phyloP scores from a whole-genome alignment of 2,329 filamentous ascomycete species.

The Cytospora piceicola region DNA sequence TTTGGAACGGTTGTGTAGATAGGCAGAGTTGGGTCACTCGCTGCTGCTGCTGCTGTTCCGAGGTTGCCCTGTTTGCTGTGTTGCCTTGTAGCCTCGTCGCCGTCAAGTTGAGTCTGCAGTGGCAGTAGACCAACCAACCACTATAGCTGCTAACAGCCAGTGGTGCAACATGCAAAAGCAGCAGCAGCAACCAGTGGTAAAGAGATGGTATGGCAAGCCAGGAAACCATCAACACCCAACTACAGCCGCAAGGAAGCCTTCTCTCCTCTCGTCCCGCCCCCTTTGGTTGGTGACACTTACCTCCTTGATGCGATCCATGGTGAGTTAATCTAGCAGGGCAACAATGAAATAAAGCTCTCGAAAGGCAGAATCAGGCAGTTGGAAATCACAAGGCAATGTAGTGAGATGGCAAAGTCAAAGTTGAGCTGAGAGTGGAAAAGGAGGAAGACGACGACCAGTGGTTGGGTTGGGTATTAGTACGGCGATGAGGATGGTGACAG shows the following conservation, averaged over 20 bases:
- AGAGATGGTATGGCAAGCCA: slow-evolving; percentile 8
- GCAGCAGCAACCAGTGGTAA: neutral
- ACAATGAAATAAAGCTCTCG: slow-evolving; percentile 7
- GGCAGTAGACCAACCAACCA: slow-evolving; percentile 4
- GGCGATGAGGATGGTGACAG: slow-evolving; percentile 27
- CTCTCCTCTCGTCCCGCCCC: too few species aligned
- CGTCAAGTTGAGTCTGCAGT: slow-evolving; percentile 16
- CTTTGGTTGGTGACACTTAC: slow-evolving; percentile 55
- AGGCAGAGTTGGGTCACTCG: neutral
- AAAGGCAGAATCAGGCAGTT: slow-evolving; percentile 4
- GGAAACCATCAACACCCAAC: slow-evolving; percentile 10
- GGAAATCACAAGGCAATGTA: slow-evolving; percentile 10
- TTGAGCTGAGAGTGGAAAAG: slow-evolving; percentile 30
- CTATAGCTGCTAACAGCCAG: slow-evolving; percentile 5
- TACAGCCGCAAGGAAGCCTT: slow-evolving; percentile 6
- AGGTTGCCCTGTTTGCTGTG: slow-evolving; percentile 2
- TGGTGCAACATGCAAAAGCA: neutral
- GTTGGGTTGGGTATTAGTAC: slow-evolving; percentile 27
- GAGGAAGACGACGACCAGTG: slow-evolving; percentile 17
- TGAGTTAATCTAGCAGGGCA: slow-evolving; percentile 37
- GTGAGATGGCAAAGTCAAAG: slow-evolving; percentile 31
- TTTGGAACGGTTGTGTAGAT: slow-evolving; percentile 10
- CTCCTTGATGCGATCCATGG: slow-evolving; percentile 90
- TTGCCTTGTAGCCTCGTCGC: slow-evolving; percentile 12
- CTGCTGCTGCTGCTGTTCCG: slow-evolving; percentile 10